Evolutionary conservation across 2,329 filamentous ascomycete species (phyloP), one percentile per base, ranked within the genome.

Genomic region (Xylaria multiplex): DNA sequence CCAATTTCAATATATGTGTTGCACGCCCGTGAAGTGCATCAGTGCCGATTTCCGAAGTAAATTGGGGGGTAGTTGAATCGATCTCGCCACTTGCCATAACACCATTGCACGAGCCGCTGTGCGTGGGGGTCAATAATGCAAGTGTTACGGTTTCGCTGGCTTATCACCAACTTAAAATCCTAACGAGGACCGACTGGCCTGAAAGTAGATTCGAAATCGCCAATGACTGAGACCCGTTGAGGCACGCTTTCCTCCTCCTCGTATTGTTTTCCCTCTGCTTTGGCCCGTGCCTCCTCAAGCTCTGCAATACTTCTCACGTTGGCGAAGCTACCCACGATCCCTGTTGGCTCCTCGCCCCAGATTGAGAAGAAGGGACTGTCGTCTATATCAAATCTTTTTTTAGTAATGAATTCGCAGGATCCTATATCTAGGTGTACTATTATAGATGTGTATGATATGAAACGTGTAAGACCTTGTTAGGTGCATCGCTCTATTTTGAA

Each of bases 141-240:
- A 35, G 11, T 16, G 32, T 37, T 13, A 4, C 19, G 14, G 32
- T 30, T 30, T 30, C 6, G 35, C 37, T 24, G n/a, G 6, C 22
- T n/a, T 19, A 11, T 27, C 32, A 8, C 32, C 42, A 7, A 4
- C 14, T 2, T 35, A 30, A 6, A 19, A 19, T 42, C 14, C 45
- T n/a, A n/a, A 40, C 22, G 30, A 16, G 2, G 7, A 24, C 37
- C 35, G 7, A 52, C 46, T 8, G 48, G 35, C 7, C 14, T 2
- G 37, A 43, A 59, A 8, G 46, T 53, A 59, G 46, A 59, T 13
- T 59, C 22, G 13, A 22, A 45, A 8, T 16, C 35, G 57, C 46
- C 46, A 24, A 52, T 59, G 22, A 59, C 22, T 3, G 24, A 32
- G 37, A 60, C 9, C 16, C 27, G 27, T 24, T 60, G 37, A 13